These are phyloP conservation scores for Parathielavia hyrcaniae DNA, from an alignment of 495 filamentous ascomycete genomes.

Conservation along the genomic window DNA sequence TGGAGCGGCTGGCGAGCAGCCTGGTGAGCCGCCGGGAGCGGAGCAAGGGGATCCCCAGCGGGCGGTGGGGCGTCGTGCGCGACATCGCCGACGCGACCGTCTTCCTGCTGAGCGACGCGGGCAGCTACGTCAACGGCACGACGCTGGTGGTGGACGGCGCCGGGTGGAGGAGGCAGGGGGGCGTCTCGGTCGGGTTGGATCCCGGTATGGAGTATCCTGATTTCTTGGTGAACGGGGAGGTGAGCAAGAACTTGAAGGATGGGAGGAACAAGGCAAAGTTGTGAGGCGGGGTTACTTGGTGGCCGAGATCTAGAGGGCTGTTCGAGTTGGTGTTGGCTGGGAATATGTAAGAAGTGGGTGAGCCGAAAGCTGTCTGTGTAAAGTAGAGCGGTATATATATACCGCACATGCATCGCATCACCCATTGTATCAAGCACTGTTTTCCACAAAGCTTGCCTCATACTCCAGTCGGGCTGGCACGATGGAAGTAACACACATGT, in stretches of 20 bases:
- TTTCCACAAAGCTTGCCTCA: background rate
- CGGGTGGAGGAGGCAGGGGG: slow-evolving; percentile 54
- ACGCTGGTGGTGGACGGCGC: slow-evolving; percentile 75
- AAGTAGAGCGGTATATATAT: too few relatives aligned
- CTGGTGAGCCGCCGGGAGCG: slow-evolving; percentile 25
- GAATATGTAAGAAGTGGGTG: background rate
- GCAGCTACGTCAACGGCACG: slow-evolving; percentile 76
- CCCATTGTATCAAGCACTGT: too few relatives aligned
- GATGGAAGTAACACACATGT: background rate
- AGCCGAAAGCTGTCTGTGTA: background rate
- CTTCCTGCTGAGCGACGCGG: slow-evolving; percentile 74
- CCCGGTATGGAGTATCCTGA: slow-evolving; percentile 42
- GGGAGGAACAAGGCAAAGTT: slow-evolving; percentile 41
- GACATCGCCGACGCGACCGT: slow-evolving; percentile 93
- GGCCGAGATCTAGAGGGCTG: background rate
- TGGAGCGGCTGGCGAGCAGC: slow-evolving; percentile 47
- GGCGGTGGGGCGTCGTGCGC: slow-evolving; percentile 68
- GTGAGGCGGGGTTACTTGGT: slow-evolving; percentile 20
- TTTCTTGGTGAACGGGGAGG: slow-evolving; percentile 38
- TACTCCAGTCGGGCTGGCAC: background rate
- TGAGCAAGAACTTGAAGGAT: slow-evolving; percentile 39
- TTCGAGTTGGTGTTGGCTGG: background rate
- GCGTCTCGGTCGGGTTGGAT: slow-evolving; percentile 41
- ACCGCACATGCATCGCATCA: background rate
- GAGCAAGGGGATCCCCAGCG: slow-evolving; percentile 51